Conservation (phyloP, 2,329 filamentous ascomycete species). For the Aaosphaeria arxii region DNA sequence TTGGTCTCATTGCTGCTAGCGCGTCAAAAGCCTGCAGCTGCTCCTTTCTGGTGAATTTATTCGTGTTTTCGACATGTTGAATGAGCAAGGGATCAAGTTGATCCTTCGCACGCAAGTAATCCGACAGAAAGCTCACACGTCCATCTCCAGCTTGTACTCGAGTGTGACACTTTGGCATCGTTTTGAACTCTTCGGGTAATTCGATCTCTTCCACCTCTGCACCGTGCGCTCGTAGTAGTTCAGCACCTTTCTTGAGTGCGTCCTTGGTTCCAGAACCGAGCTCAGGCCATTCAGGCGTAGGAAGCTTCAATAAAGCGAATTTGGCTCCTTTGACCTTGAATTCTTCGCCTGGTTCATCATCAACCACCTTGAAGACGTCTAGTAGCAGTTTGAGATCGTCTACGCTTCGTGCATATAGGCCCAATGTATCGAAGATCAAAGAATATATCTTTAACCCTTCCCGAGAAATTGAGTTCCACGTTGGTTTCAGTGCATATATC, state of each 20-base stretch:
- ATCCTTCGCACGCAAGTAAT: constrained; percentile 50
- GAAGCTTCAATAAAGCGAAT: constrained; percentile 50
- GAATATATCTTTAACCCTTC: constrained; percentile 62
- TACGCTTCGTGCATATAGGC: constrained; percentile 57
- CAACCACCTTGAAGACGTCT: constrained; percentile 52
- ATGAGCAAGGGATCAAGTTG: constrained; percentile 47
- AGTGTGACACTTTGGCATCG: constrained; percentile 52
- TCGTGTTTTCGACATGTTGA: constrained; percentile 51
- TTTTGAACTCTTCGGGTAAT: constrained; percentile 50
- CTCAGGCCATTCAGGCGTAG: constrained; percentile 52
- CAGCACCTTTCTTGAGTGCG: constrained; percentile 34
- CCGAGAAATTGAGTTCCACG: constrained; percentile 60
- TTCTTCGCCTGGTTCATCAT: constrained; percentile 42
- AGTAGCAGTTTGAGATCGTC: constrained; percentile 58
- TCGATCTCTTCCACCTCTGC: constrained; percentile 57
- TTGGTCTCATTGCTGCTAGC: constrained; percentile 52
- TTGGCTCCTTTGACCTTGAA: constrained; percentile 46
- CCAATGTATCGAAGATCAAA: constrained; percentile 60
- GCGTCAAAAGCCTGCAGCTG: constrained; percentile 56
- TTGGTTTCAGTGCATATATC: constrained; percentile 64
- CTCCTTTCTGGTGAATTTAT: constrained; percentile 42
- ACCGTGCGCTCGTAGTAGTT: constrained; percentile 43
- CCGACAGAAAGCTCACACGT: constrained; percentile 51
- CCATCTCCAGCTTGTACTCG: constrained; percentile 54
- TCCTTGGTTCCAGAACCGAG: constrained; percentile 33